Evolutionary conservation across 2,329 filamentous ascomycete genomes (phyloP).

Genomic region (Aspergillus novofumigatus): DNA sequence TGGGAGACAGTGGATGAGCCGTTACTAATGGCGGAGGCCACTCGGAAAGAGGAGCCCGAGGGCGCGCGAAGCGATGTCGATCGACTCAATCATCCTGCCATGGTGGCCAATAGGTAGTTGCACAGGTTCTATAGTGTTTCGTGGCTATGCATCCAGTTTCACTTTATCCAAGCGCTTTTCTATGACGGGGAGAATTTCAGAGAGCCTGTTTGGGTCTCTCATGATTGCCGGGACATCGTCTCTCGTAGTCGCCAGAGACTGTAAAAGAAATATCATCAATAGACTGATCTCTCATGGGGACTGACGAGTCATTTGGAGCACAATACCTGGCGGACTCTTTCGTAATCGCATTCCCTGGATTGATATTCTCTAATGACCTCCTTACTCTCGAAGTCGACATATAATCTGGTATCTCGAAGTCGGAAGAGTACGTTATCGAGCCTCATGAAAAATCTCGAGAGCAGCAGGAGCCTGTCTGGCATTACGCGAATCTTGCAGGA

Average conservation of each 20-base stretch:
- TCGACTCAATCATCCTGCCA: not conserved
- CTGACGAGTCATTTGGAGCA: no score
- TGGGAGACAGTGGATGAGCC: not conserved
- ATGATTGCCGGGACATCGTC: slow-evolving; percentile 74
- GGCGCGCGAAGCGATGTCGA: not conserved
- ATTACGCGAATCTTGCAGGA: slow-evolving; percentile 92
- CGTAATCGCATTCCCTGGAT: slow-evolving; percentile 77
- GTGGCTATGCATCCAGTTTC: slow-evolving; percentile 19
- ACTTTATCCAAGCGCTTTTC: slow-evolving; percentile 61
- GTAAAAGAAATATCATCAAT: slow-evolving; percentile 7
- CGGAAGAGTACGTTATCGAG: slow-evolving; percentile 85
- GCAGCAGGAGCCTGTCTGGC: slow-evolving; percentile 77
- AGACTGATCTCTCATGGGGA: not conserved
- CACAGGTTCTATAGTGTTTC: not conserved
- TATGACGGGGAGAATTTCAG: slow-evolving; percentile 65
- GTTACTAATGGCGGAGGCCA: not conserved
- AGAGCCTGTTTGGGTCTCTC: slow-evolving; percentile 74
- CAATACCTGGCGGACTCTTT: slow-evolving; percentile 64
- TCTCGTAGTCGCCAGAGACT: slow-evolving; percentile 53
- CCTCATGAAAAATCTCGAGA: slow-evolving; percentile 86
- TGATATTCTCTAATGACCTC: slow-evolving; percentile 87
- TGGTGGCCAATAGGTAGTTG: no score
- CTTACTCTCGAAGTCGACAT: slow-evolving; percentile 77
- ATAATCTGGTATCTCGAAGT: slow-evolving; percentile 84
- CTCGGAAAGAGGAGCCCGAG: not conserved